A percentile compares a stretch with the other conserved stretches of the same genome.
Evolutionary conservation across 306 rosid genomes (phyloP).

Genomic region (Urtica urens): DNA sequence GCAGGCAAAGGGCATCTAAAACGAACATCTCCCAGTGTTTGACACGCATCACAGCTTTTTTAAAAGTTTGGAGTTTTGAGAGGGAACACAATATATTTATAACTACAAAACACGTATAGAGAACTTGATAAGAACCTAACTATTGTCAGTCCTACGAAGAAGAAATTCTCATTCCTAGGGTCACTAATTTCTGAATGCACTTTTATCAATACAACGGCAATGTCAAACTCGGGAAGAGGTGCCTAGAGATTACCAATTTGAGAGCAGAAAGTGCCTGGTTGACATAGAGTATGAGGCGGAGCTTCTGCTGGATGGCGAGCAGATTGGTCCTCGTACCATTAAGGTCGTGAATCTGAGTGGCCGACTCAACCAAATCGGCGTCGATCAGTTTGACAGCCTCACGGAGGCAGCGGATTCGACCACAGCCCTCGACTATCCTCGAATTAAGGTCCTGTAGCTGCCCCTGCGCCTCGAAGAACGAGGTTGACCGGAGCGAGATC

Average conservation of each 20-base stretch:
- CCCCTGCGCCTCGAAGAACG: conserved; percentile 95
- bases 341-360: conserved; percentile 74
- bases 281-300: conserved; percentile 80
- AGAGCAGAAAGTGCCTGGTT: conserved; percentile 93
- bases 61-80: not conserved
- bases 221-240: not conserved
- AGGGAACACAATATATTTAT: too few species aligned
- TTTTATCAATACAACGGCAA: too few species aligned
- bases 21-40: not conserved
- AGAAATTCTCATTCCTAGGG: too few species aligned
- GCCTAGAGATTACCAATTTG: conserved; percentile 91
- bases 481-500: conserved; percentile 92
- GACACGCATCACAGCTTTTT: not conserved
- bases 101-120: too few species aligned
- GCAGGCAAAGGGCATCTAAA: not conserved
- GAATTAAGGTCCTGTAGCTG: conserved; percentile 80
- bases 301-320: conserved; percentile 70
- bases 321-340: conserved; percentile 65
- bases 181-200: too few species aligned
- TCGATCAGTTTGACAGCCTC: conserved; percentile 81
- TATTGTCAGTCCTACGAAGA: too few species aligned
- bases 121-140: too few species aligned
- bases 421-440: conserved; percentile 78
- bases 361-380: conserved; percentile 72
- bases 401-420: conserved; percentile 57